A percentile compares a stretch with the other conserved stretches of the same genome.
Conservation (phyloP, 2,329 filamentous ascomycete species). For the Diaporthe destruens region DNA sequence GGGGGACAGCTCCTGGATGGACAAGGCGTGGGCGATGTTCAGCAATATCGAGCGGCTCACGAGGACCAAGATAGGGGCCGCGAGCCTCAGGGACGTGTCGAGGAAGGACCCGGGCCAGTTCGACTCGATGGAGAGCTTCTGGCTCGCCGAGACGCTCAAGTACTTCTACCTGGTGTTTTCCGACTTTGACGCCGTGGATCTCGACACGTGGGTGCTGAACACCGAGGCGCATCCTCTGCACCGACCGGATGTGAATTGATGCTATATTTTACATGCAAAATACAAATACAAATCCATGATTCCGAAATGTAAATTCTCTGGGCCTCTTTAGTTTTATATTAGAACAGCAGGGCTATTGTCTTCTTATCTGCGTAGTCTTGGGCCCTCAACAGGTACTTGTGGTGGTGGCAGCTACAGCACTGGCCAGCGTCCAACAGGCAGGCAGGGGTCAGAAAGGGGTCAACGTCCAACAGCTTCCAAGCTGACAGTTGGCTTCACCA, state of each 20-base stretch:
- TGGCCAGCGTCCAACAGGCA: conserved; percentile 1
- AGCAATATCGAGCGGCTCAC: conserved; percentile 71
- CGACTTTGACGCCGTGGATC: conserved; percentile 68
- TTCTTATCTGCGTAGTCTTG: not conserved
- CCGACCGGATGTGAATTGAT: conserved; percentile 46
- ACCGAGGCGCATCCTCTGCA: conserved; percentile 67
- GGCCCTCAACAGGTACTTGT: not conserved
- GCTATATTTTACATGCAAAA: not conserved
- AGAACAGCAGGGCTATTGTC: no score
- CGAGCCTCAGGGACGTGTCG: conserved; percentile 77
- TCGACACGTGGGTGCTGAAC: conserved; percentile 74
- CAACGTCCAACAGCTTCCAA: not conserved
- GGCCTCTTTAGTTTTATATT: not conserved
- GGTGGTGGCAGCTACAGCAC: not conserved
- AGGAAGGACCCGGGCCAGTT: conserved; percentile 51
- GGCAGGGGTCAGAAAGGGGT: conserved; percentile 9
- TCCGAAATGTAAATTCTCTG: not conserved
- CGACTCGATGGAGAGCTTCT: conserved; percentile 82
- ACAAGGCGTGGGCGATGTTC: conserved; percentile 83
- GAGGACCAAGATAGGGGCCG: conserved; percentile 71
- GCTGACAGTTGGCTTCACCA: conserved; percentile 26
- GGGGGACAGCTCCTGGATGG: conserved; percentile 73
- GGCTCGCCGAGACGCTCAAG: conserved; percentile 77
- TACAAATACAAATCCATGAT: not conserved
- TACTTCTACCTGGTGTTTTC: conserved; percentile 75